Conservation (phyloP, 495 filamentous ascomycete genomes). For the Aspergillus sparsus region DNA sequence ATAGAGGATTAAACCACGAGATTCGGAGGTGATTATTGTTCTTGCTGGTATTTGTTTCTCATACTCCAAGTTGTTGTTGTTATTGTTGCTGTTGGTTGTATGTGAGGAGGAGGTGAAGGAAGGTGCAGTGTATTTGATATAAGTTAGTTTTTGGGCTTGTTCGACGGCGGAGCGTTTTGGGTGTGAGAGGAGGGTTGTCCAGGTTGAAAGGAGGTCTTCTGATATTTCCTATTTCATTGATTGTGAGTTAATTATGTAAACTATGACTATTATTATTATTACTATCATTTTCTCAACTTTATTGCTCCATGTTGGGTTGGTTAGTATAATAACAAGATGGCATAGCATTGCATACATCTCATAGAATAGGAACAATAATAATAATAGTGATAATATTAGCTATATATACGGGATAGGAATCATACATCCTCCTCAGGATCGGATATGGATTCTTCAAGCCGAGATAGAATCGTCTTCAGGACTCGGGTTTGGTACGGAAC, state of each 20-base stretch:
- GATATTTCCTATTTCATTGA: conserved; percentile 63
- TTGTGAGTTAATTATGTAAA: background rate
- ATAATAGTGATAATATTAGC: conserved; percentile 6
- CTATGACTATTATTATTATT: too few relatives aligned
- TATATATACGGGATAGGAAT: conserved; percentile 11
- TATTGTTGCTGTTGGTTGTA: conserved; percentile 38
- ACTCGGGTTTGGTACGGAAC: conserved; percentile 67
- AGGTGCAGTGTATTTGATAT: conserved; percentile 68
- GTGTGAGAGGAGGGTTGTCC: conserved; percentile 59
- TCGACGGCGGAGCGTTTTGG: conserved; percentile 59
- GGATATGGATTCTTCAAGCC: conserved; percentile 65
- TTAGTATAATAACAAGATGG: conserved; percentile 7
- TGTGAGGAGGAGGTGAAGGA: conserved; percentile 31
- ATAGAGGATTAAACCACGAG: conserved; percentile 69
- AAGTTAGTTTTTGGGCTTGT: conserved; percentile 72
- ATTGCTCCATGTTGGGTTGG: background rate
- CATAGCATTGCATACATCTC: conserved; percentile 1
- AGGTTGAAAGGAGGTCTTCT: conserved; percentile 65
- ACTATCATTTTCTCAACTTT: background rate
- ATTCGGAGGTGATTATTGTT: conserved; percentile 56
- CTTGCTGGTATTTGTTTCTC: conserved; percentile 1
- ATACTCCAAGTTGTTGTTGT: background rate
- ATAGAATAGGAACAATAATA: conserved; percentile 10
- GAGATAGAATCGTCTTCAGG: conserved; percentile 65
- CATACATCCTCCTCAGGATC: conserved; percentile 87